Evolutionary conservation across 176 grass and related monocot genomes (phyloP).

Genomic region (Urochloa ruziziensis): DNA sequence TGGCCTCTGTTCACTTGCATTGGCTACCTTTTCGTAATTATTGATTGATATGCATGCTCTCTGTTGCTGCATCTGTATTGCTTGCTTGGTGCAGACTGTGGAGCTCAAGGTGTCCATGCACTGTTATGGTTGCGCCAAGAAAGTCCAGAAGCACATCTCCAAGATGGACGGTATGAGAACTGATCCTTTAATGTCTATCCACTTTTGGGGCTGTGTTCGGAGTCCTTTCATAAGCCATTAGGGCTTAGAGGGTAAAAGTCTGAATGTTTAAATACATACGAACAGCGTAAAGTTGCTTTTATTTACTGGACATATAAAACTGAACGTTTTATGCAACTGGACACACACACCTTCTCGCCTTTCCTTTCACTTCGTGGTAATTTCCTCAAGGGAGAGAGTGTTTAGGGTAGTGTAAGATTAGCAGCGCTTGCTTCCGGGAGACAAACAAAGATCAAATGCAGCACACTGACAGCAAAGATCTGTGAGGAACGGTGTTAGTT

Average conservation of each 20-base stretch:
- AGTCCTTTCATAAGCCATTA: neutral
- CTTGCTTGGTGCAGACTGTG: constrained; percentile 58
- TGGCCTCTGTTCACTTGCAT: neutral
- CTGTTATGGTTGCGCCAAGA: constrained; percentile 88
- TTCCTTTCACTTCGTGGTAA: neutral
- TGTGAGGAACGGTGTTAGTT: no score
- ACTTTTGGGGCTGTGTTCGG: neutral
- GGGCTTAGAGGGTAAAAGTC: neutral
- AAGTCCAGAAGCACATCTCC: constrained; percentile 96
- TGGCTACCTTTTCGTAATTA: neutral
- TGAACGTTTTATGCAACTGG: neutral
- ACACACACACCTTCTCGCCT: neutral
- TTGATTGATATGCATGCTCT: neutral
- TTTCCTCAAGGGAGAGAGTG: neutral
- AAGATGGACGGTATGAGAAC: constrained; percentile 88
- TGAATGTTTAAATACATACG: neutral
- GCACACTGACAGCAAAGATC: neutral
- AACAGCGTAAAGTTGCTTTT: neutral
- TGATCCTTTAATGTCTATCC: neutral
- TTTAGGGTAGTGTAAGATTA: neutral
- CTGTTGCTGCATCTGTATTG: neutral
- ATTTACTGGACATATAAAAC: neutral
- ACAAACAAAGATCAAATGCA: neutral
- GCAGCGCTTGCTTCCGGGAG: neutral
- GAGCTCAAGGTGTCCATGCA: constrained; percentile 98